Evolutionary conservation across 768 basidiomycete species (phyloP), one percentile per base, ranked within the genome.

Genomic region (Pleurotus platypus): DNA sequence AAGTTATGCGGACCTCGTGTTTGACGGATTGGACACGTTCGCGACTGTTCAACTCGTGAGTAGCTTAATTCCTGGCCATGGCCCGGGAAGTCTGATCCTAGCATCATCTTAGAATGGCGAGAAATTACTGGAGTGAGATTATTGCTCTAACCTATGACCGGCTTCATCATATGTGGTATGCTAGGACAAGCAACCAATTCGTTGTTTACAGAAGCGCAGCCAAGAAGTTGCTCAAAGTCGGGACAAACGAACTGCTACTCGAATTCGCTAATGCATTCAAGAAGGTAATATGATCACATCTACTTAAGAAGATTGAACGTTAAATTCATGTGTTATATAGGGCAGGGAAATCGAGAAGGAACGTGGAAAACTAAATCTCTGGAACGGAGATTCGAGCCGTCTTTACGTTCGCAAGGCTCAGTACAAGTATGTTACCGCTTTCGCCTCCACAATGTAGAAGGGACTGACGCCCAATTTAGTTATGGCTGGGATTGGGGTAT

Each of bases 1-100:
- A 2, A 61, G 75, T 2, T 78, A 87, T 54, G 74, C 79, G 27
- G 93, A 95, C 67, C 74, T 98, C 15, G 78, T 94, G 6, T 94
- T 96, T 59, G 93, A 96, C 9, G 95, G 95, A 15, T 71, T 98
- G 16, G 95, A 98, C 66, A 97, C 94, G 0, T 96, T 94, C 66
- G 85, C 89, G 2, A 76, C 74, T n/a, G 78, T 94, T 42, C 69
- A 70, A 30, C 70, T 96, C 58, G 92, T 90, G 62, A 69, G 84
- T 71, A 9, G 46, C 26, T 15, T 27, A 39, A 30, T 18, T 16
- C 4, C 49, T 42, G 30, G 7, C 16, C 55, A 20, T 38, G 46
- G 15, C 38, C 40, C 13, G 15, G 7, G 15, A 4, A n/a, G n/a
- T 7, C 30, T 37, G 35, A 27, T 20, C 4, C 27, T 16, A 11